phyloP scores from a whole-genome alignment of 148 eudicot species.

The Cornus florida region DNA sequence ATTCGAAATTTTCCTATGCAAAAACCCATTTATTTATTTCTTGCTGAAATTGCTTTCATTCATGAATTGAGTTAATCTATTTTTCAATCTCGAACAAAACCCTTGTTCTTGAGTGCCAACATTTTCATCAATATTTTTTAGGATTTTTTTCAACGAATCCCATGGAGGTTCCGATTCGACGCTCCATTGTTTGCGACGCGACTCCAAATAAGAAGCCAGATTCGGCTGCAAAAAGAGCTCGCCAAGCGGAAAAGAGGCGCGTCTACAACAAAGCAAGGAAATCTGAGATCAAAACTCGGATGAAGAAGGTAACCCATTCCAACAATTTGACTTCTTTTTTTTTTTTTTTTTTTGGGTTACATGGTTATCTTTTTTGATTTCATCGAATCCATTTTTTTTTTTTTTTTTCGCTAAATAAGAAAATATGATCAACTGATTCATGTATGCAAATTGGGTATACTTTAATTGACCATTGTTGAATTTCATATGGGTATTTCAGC shows the following conservation, averaged over 20 bases:
- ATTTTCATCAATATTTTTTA: conserved; percentile 14
- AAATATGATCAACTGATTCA: too few species aligned
- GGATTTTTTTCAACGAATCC: conserved; percentile 47
- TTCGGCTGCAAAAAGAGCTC: conserved; percentile 81
- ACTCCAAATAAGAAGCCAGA: conserved; percentile 60
- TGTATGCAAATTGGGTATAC: not conserved
- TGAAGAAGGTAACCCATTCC: conserved; percentile 65
- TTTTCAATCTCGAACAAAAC: not conserved
- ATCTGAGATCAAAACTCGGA: conserved; percentile 83
- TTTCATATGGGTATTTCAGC: not conserved
- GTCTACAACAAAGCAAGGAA: conserved; percentile 76
- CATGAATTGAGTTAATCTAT: not conserved
- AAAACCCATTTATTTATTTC: not conserved
- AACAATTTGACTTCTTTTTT: not conserved
- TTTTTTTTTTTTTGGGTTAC: not conserved
- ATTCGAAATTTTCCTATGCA: conserved; percentile 1
- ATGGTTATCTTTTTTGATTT: not conserved
- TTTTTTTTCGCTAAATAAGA: too few species aligned
- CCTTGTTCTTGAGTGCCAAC: not conserved
- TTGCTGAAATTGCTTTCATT: not conserved
- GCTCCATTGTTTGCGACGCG: conserved; percentile 69
- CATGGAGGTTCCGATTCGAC: conserved; percentile 30
- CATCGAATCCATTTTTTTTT: too few species aligned
- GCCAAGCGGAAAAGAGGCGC: conserved; percentile 86
- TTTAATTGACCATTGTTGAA: not conserved